Base-by-base conservation (phyloP, 306 rosid species). In the Dalbergia oliveri region DNA sequence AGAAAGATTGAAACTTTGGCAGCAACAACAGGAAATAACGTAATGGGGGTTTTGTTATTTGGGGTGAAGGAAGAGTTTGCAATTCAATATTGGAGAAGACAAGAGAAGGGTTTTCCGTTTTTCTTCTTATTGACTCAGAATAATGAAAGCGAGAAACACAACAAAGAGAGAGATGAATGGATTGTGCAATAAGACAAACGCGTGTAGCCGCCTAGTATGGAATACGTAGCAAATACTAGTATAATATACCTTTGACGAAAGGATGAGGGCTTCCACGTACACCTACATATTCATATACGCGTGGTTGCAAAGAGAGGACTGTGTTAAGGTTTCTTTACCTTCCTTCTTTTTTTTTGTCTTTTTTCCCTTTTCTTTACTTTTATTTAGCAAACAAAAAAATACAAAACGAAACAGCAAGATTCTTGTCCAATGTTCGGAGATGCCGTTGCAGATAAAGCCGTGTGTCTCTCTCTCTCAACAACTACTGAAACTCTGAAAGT, bases 101-200 rank as follows among this genome's bases (percentile, higher is more conserved):
- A 19, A 58, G 79, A 73, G 21, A 69, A 33, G 19, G 60, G 62
- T 39, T 26, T 26, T 26, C 3, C 31, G 31, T 26, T 26, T 33
- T 50, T 23, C 74, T 58, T 61, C 37, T 73, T 62, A 15, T 82
- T 83, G 89, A 83, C 85, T 59, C 64, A 41, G 82, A 74, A 79
- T 16, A 50, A 50, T 13, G 0, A 70, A 72, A 11, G 15, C 7
- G 9, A 1, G 63, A 79, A 5, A 33, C 6, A 18, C 5, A 54
- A 1, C 54, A 79, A 0, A 33, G 61, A 37, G 66, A 62, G 14
- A 54, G 11, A 53, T 58, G 37, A 45, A 12, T 69, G 41, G 50
- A 61, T 51, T 69, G 82, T 4, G 68, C 18, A 14, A 59, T 41
- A 73, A 68, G 80, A 75, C 31, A 80, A 60, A 79, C 62, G 84